Percentiles rank a stretch among this genome's conserved stretches.
Evolutionary conservation across 345 rosid genomes (phyloP).

Genomic region (Eucalyptus erythrocorys): DNA sequence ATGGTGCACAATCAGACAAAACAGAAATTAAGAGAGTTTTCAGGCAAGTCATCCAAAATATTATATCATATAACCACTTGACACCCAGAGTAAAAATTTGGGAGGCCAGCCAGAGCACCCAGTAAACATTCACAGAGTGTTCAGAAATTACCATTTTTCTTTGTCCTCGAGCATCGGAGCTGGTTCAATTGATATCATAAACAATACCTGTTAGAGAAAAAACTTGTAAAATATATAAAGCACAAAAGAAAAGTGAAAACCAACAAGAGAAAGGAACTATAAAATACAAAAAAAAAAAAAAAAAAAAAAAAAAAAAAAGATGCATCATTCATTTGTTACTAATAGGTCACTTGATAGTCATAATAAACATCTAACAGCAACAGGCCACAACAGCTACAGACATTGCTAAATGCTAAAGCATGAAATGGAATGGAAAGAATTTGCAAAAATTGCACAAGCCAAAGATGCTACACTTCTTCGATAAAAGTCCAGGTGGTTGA

Average conservation of each 20-base stretch:
- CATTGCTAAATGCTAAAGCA: neutral
- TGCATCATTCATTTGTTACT: neutral
- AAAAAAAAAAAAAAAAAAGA: neutral
- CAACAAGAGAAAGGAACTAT: neutral
- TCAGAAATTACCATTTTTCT: constrained; percentile 70
- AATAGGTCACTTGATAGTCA: neutral
- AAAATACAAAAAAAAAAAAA: neutral
- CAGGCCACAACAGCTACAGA: neutral
- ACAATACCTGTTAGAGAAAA: constrained; percentile 52
- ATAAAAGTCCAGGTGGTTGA: neutral
- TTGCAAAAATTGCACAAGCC: neutral
- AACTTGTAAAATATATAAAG: neutral
- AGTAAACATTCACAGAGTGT: neutral
- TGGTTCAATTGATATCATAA: constrained; percentile 96
- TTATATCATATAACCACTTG: neutral
- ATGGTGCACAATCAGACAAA: neutral
- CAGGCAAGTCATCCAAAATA: neutral
- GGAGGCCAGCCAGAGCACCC: neutral
- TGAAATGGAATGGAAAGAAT: neutral
- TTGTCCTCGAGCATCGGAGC: constrained; percentile 99
- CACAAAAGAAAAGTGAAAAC: neutral
- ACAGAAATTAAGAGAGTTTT: neutral
- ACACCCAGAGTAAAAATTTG: neutral
- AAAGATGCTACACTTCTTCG: neutral
- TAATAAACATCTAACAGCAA: neutral